These are phyloP conservation scores for Thraustochytrium sp. DNA, from an alignment of 352 stramenopile species.

Conservation along the genomic window DNA sequence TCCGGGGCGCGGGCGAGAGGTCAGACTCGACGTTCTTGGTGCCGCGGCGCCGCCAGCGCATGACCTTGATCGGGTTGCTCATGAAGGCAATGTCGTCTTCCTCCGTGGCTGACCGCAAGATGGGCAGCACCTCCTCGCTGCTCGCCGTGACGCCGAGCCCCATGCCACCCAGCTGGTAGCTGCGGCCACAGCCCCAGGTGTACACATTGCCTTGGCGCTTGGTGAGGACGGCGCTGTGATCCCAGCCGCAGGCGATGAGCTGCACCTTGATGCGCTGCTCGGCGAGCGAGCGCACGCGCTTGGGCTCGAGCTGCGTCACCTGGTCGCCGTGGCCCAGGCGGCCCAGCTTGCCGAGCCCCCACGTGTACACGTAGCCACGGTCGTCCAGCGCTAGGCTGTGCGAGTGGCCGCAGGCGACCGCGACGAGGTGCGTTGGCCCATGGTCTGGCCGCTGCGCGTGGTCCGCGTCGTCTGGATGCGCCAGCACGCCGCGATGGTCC, in stretches of 20 bases:
- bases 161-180: constrained; percentile 7
- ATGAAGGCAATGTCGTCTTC: not conserved
- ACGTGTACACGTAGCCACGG: constrained; percentile 10
- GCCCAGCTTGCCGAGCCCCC: not conserved
- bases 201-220: constrained; percentile 44
- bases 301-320: not conserved
- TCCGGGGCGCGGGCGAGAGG: not conserved
- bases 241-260: not conserved
- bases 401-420: constrained; percentile 60
- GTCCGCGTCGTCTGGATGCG: not conserved
- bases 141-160: not conserved
- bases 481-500: no score
- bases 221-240: constrained; percentile 34
- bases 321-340: constrained; percentile 12
- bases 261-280: not conserved
- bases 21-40: not conserved
- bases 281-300: not conserved
- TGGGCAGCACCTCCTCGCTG: not conserved
- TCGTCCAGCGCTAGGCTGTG: constrained; percentile 54
- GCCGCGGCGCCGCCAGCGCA: not conserved
- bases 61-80: not conserved
- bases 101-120: not conserved
- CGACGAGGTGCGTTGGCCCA: not conserved
- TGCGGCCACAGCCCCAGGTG: constrained; percentile 29
- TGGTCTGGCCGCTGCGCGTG: not conserved